Conservation (phyloP, 116 monocot genomes). For the Papilionanthe hybrid region DNA sequence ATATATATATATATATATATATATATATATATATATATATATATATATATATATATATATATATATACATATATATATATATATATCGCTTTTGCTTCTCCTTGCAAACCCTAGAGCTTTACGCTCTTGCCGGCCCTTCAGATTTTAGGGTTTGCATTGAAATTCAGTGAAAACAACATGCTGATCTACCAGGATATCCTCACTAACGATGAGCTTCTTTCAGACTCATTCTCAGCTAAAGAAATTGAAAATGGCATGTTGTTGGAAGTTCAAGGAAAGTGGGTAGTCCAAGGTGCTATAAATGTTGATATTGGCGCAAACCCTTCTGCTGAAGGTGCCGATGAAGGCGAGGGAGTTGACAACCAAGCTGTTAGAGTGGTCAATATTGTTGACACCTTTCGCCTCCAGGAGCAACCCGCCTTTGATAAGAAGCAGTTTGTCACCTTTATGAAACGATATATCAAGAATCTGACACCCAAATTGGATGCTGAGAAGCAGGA, state of each 20-base stretch:
- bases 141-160: not conserved
- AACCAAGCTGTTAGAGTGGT: conserved; percentile 73
- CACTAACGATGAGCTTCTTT: conserved; percentile 70
- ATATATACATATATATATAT: too few relatives aligned
- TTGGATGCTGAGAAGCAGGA: conserved; percentile 47
- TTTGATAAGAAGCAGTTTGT: conserved; percentile 83
- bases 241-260: conserved; percentile 81
- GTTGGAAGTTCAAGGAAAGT: conserved; percentile 98
- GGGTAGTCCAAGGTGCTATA: conserved; percentile 76
- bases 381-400: conserved; percentile 87
- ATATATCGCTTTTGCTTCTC: not conserved
- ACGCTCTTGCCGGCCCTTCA: not conserved
- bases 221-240: conserved; percentile 76
- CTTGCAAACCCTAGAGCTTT: not conserved
- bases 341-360: conserved; percentile 81
- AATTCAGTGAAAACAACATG: conserved; percentile 13
- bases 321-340: conserved; percentile 82
- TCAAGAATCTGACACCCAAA: conserved; percentile 44
- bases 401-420: conserved; percentile 85
- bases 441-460: conserved; percentile 62
- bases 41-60: too few relatives aligned
- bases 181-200: conserved; percentile 41
- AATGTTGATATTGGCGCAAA: conserved; percentile 87
- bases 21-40: too few relatives aligned
- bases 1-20: too few relatives aligned